Evolutionary conservation across 1,284 basidiomycete species (phyloP).

Genomic region (Trichosporon sp.): DNA sequence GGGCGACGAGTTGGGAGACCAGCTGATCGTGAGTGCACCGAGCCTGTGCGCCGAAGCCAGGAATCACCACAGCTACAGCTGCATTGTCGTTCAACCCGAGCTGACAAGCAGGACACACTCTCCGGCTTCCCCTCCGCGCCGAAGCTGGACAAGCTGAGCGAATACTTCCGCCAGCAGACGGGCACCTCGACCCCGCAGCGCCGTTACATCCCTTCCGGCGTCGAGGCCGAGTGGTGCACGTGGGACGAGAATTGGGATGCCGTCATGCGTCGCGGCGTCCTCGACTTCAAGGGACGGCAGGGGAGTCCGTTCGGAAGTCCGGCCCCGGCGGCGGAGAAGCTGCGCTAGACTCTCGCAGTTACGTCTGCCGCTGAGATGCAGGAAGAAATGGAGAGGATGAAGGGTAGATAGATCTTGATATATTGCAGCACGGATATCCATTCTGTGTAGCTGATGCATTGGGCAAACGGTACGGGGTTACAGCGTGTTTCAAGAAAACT

Average conservation of each 20-base stretch:
- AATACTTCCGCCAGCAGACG: constrained; percentile 32
- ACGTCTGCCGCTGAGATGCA: too few relatives aligned
- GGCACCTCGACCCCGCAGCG: constrained; percentile 24
- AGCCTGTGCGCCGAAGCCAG: too few relatives aligned
- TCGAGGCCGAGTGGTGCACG: constrained; percentile 63
- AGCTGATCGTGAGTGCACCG: constrained; percentile 66
- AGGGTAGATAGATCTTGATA: neutral
- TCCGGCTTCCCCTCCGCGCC: constrained; percentile 64
- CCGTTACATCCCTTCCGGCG: constrained; percentile 28
- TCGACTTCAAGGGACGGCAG: constrained; percentile 25
- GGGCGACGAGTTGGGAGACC: constrained; percentile 69
- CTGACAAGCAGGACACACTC: constrained; percentile 62
- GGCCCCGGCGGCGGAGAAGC: neutral
- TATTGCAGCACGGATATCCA: too few relatives aligned
- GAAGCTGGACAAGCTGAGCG: constrained; percentile 61
- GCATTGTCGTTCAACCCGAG: neutral
- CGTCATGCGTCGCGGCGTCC: constrained; percentile 57
- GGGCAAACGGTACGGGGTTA: too few relatives aligned
- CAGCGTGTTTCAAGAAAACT: neutral
- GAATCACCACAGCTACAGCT: neutral
- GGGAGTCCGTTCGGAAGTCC: neutral
- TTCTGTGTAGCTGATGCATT: too few relatives aligned
- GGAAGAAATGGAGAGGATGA: too few relatives aligned
- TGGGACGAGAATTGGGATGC: constrained; percentile 85
- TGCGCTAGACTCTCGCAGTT: neutral